These are phyloP conservation scores for Hypoxylon sp. DNA, from an alignment of 2,329 filamentous ascomycete species.

Conservation along the genomic window DNA sequence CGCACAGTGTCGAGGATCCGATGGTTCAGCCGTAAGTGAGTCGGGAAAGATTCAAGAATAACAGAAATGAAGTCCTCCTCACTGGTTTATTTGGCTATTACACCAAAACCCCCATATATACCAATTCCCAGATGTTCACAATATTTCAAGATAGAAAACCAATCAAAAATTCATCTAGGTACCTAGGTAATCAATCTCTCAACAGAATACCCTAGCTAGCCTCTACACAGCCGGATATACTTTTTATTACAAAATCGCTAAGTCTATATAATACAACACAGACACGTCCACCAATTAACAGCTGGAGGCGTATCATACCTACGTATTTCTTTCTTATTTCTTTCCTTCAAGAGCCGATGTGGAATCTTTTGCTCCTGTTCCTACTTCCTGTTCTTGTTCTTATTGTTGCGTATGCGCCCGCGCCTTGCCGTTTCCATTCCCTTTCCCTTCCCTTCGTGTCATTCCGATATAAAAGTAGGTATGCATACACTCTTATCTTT, in stretches of 20 bases:
- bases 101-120: too few species aligned
- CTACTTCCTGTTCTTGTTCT: neutral
- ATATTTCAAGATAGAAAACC: too few species aligned
- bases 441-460: conserved; percentile 7
- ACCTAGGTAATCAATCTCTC: neutral
- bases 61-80: too few species aligned
- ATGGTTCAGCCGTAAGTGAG: too few species aligned
- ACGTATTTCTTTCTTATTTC: conserved; percentile 4
- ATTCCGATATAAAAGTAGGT: conserved; percentile 4
- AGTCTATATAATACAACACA: conserved; percentile 47
- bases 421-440: conserved; percentile 10
- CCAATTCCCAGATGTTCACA: too few species aligned
- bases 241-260: conserved; percentile 49
- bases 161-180: too few species aligned
- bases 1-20: too few species aligned
- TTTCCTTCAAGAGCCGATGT: neutral
- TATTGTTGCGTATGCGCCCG: conserved; percentile 8
- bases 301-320: neutral
- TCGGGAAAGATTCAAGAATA: too few species aligned
- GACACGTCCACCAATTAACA: neutral
- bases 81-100: too few species aligned
- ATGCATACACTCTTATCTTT: conserved; percentile 7
- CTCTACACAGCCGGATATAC: conserved; percentile 11
- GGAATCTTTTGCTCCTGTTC: neutral
- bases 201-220: conserved; percentile 10